Evolutionary conservation across 768 basidiomycete species (phyloP), one percentile per base, ranked within the genome.

Genomic region (Gautieria morchelliformis): DNA sequence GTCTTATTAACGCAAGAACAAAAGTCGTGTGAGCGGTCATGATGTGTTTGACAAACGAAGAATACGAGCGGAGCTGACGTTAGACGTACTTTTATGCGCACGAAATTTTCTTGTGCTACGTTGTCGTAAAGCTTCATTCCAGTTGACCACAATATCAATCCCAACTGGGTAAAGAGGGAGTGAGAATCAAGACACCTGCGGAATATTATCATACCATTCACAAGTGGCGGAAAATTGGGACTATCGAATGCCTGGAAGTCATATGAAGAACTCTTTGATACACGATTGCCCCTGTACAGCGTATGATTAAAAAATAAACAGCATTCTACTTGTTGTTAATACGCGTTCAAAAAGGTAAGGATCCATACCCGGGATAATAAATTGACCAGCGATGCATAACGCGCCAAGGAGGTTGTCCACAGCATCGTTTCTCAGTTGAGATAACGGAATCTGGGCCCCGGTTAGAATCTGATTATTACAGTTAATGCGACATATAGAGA

Each of bases 361-460:
- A 15, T n/a, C 49, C 30, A 24, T 71, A 87, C 90, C 93, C 66
- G 94, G 93, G 53, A 97, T 93, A 60, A 88, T 87, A 65, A 84
- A 94, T 64, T 90, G 85, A 1, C 94, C 93, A 15, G 93, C 93
- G 52, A 95, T 85, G 15, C 86, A 83, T 35, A 97, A 72, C 3
- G 91, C 88, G 8, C 91, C 93, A 67, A 96, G 82, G 10, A 96
- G 72, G 67, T 96, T 97, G 63, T 95, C 94, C 5, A 93, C 84
- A 8, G 93, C 92, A 67, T 97, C 93, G 63, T 94, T 96, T n/a
- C 92, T 80, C 47, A 94, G 74, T 65, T 93, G 87, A 1, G 89
- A 92, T 35, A 93, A 73, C 14, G 94, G 91, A 37, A 97, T 95
- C 72, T 96, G 94, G 0, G 93, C 92, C 12, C 93, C 94, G 1